These are phyloP conservation scores for Populus deltoides DNA, from an alignment of 345 rosid species.

Conservation along the genomic window DNA sequence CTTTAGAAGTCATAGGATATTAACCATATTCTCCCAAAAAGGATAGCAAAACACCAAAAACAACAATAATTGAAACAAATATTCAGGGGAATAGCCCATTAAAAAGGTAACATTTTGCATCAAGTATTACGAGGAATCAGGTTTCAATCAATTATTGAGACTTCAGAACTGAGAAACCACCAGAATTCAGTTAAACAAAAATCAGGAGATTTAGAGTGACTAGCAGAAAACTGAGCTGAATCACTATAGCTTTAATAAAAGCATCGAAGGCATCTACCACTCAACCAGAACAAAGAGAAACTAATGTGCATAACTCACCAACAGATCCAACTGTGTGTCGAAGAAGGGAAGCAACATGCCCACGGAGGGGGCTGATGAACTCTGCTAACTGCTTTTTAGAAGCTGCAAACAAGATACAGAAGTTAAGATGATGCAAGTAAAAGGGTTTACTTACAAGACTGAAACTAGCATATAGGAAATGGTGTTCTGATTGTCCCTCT, in stretches of 20 bases:
- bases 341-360: constrained; percentile 74
- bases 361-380: constrained; percentile 70
- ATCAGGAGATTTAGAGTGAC: not conserved
- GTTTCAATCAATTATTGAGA: no score
- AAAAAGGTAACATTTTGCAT: not conserved
- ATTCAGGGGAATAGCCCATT: not conserved
- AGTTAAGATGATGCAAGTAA: not conserved
- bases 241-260: not conserved
- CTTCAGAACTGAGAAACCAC: not conserved
- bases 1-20: not conserved
- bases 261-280: not conserved
- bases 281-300: not conserved
- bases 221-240: not conserved
- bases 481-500: not conserved
- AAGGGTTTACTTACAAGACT: not conserved
- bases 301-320: constrained; percentile 44
- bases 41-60: not conserved
- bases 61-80: no score
- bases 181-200: not conserved
- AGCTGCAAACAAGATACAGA: constrained; percentile 42
- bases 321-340: constrained; percentile 90
- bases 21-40: not conserved
- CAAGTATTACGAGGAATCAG: not conserved
- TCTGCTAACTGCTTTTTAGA: constrained; percentile 70
- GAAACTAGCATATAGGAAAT: not conserved